phyloP scores from a whole-genome alignment of 768 basidiomycete species.

The Lentinus tigrinus region DNA sequence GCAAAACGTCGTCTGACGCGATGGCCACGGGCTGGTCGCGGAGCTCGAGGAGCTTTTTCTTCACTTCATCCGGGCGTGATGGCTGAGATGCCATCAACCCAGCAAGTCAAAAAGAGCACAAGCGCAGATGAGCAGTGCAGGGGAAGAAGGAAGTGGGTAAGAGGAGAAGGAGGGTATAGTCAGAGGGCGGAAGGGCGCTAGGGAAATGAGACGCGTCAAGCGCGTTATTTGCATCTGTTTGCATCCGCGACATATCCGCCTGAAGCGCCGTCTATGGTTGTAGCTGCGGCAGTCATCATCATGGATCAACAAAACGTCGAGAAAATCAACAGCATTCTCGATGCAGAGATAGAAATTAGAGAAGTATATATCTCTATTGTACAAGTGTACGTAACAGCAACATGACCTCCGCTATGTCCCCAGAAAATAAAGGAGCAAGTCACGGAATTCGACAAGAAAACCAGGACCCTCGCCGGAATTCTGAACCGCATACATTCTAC shows the following conservation, averaged over 20 bases:
- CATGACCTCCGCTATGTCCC: conserved; percentile 5
- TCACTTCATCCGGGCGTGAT: conserved; percentile 37
- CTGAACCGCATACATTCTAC: conserved; percentile 83
- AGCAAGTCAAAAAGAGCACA: neutral
- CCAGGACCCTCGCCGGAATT: conserved; percentile 67
- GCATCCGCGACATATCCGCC: neutral
- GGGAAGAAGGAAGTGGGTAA: neutral
- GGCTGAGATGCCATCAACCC: conserved; percentile 12
- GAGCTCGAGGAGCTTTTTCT: conserved; percentile 50
- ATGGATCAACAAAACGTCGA: conserved; percentile 63
- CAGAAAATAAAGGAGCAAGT: conserved; percentile 84
- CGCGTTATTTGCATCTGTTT: conserved; percentile 13
- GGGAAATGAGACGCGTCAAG: conserved; percentile 8
- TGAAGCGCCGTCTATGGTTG: neutral
- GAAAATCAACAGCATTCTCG: conserved; percentile 56
- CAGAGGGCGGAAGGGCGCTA: conserved; percentile 8
- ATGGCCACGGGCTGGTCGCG: conserved; percentile 60
- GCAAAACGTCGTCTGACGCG: conserved; percentile 48
- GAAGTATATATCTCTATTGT: conserved; percentile 46
- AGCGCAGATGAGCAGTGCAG: neutral
- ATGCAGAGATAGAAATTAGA: conserved; percentile 59
- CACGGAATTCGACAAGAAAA: conserved; percentile 71
- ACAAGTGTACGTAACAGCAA: neutral
- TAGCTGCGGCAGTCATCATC: conserved; percentile 7
- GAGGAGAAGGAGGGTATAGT: neutral